Evolutionary conservation across 495 filamentous ascomycete species (phyloP), one percentile per base, ranked within the genome.

Genomic region (Cercophora scortea): DNA sequence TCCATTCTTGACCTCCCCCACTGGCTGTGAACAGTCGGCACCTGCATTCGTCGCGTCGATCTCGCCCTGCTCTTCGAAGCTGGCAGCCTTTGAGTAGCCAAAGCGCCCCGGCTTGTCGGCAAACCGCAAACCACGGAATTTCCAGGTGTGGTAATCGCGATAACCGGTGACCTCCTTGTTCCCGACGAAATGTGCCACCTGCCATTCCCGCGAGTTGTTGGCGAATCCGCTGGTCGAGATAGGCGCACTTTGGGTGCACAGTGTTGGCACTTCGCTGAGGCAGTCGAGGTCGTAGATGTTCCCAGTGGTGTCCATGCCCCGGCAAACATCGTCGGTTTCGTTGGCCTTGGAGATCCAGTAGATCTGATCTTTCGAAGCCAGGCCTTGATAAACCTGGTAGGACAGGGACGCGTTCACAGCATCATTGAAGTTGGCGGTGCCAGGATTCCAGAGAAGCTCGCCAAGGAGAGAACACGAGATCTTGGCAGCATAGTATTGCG

Each of bases 61-160:
- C 42, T 62, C 59, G 19, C 53, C 50, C 1, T 17, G 32, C 39
- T 49, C 49, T 19, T 57, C 50, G 43, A 61, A 59, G 55, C 47
- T 50, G 17, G 57, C 49, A 6, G 61, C 56, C 6, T 58, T 44
- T 2, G 63, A 61, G 53, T 66, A 65, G 13, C 61, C 59, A 41
- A 76, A 72, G 16, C 71, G 59, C 45, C 49, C 59, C 0, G 72
- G 65, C 34, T 61, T 52, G n/a, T 60, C 47, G 11, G 72, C 71
- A 55, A 62, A 76, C 35, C 71, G 63, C 33, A 76, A 47, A 12
- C 72, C 72, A 6, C 66, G 55, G 60, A 74, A 76, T 18, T 65
- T 68, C 54, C 64, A 72, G 6, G 60, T 62, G 49, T 66, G 63
- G 47, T 62, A 61, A 49, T 72, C 69, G 15, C 71, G 59, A 55